Evolutionary conservation across 2,329 filamentous ascomycete genomes (phyloP).

Genomic region (Pyricularia pennisetigena): DNA sequence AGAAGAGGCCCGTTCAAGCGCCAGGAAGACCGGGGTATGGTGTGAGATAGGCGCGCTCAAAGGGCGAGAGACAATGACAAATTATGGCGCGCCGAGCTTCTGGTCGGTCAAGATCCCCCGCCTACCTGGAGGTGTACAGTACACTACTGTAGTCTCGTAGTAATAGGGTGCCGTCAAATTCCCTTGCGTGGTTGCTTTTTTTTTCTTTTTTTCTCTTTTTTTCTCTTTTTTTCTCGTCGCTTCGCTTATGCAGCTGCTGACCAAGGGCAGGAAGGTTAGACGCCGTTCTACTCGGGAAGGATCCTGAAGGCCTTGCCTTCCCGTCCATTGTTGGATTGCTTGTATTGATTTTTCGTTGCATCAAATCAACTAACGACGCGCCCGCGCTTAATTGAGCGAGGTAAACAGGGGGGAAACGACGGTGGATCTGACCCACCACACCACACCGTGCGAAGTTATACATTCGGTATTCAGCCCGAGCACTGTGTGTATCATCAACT

Average conservation of each 20-base stretch:
- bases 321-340: not conserved
- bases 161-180: not conserved
- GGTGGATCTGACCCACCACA: not conserved
- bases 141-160: too few relatives aligned
- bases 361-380: not conserved
- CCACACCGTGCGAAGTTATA: not conserved
- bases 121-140: not conserved
- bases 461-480: not conserved
- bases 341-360: not conserved
- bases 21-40: not conserved
- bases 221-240: not conserved
- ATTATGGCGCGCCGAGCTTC: not conserved
- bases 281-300: not conserved
- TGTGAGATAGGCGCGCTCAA: not conserved
- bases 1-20: not conserved
- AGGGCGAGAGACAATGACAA: too few relatives aligned
- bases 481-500: not conserved
- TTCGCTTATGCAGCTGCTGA: not conserved
- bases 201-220: too few relatives aligned
- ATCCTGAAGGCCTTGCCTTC: not conserved
- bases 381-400: not conserved
- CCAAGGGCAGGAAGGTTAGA: not conserved
- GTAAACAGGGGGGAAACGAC: not conserved
- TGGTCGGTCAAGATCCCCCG: not conserved
- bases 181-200: not conserved